Conservation (phyloP, 2,329 filamentous ascomycete species). For the Aureobasidium musti region DNA sequence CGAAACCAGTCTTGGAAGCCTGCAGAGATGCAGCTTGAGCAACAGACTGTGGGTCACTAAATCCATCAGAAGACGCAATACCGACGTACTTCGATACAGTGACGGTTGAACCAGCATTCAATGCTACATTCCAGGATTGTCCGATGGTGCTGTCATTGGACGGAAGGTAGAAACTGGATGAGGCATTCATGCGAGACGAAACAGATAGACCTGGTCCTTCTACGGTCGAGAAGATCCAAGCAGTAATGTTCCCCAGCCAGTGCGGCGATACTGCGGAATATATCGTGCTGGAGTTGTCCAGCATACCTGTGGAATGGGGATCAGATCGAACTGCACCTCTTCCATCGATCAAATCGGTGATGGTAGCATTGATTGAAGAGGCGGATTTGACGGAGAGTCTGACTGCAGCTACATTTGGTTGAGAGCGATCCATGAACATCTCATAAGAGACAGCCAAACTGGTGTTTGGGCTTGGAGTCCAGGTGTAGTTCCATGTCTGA, state of each 20-base stretch:
- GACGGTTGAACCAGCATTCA: constrained; percentile 56
- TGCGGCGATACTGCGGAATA: constrained; percentile 66
- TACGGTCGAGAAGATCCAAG: constrained; percentile 58
- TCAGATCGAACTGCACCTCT: constrained; percentile 66
- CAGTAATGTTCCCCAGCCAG: constrained; percentile 64
- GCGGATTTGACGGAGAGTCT: constrained; percentile 61
- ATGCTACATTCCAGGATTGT: constrained; percentile 57
- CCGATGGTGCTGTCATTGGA: constrained; percentile 65
- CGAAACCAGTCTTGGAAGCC: constrained; percentile 57
- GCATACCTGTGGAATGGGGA: constrained; percentile 58
- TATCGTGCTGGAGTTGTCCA: constrained; percentile 56
- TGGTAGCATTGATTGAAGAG: constrained; percentile 55
- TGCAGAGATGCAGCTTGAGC: constrained; percentile 58
- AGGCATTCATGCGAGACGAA: constrained; percentile 48
- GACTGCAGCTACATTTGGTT: constrained; percentile 63
- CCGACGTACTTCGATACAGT: constrained; percentile 68
- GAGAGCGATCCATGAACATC: constrained; percentile 65
- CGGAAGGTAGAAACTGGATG: constrained; percentile 53
- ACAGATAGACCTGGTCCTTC: constrained; percentile 49
- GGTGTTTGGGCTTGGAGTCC: constrained; percentile 57
- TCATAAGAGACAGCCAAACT: constrained; percentile 63
- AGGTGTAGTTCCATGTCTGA: constrained; percentile 65
- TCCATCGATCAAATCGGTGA: constrained; percentile 69
- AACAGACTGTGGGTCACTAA: constrained; percentile 56
- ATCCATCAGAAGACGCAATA: constrained; percentile 68